Base-by-base conservation (phyloP, 1,284 basidiomycete species). In the Phylloboletellus chloephorus region DNA sequence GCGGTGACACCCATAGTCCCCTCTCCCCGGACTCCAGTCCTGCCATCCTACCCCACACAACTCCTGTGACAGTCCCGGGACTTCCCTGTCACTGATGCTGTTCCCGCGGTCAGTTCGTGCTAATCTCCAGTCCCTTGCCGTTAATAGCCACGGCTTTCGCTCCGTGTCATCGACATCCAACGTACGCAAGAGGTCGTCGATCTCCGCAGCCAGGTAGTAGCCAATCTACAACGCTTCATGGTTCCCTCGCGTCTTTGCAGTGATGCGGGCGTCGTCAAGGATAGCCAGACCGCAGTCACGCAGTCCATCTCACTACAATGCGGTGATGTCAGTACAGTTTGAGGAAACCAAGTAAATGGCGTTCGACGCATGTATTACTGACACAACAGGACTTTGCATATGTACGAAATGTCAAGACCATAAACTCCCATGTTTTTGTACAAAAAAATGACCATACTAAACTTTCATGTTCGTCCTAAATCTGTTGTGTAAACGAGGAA, bases 201-300 rank as follows among this genome's bases (percentile, higher is more conserved):
- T n/a, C 58, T 87, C 25, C 79, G 79, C 48, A 56, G 52, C 12
- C 54, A 66, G 13, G 64, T 87, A 8, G 67, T 72, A 46, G 51
- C 52, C 4, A 52, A 52, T 11, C 60, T 84, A 24, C 1, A 52
- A 53, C 4, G 76, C 76, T 1, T 79, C 81, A 0, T 61, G 66
- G 25, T 78, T 76, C 47, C 79, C 83, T 10, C 84, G 88, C 56
- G 49, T 88, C 85, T 25, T 47, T 88, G 46, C 78, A 52, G 61
- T 47, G 52, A 61, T 5, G 48, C 55, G 1, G 65, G 66, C 5
- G 51, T 73, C 8, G 54, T 63, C 24, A 52, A 43, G 3, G 49
- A 52, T 6, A 57, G 54, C 20, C 41, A 39, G 44, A 23, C n/a
- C 3, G 37, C 29, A 16, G 52, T 51, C 9, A 44, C 65, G 37